phyloP scores from a whole-genome alignment of 345 rosid species.

The Aquilaria malaccensis region DNA sequence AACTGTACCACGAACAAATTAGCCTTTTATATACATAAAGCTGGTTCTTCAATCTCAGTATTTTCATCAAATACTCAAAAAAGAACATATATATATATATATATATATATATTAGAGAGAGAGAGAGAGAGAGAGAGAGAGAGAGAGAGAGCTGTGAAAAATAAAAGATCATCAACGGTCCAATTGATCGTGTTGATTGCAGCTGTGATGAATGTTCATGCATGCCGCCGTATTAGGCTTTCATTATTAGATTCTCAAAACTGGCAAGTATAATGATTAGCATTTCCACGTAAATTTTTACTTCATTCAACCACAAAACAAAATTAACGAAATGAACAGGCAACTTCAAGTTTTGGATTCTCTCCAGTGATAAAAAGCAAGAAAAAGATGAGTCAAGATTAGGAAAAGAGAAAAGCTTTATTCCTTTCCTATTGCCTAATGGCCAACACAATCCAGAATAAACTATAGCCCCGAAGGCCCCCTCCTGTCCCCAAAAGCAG shows the following conservation, averaged over 20 bases:
- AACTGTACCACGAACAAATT: not conserved
- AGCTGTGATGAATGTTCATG: slow-evolving; percentile 16
- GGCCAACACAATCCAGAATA: slow-evolving; percentile 37
- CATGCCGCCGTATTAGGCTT: slow-evolving; percentile 1
- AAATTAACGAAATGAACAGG: slow-evolving; percentile 15
- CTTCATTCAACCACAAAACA: slow-evolving; percentile 7
- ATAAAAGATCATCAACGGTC: not conserved
- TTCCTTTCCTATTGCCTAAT: slow-evolving; percentile 15
- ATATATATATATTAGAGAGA: not conserved
- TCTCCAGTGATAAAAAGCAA: slow-evolving; percentile 19
- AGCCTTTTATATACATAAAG: too few relatives aligned
- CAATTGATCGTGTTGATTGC: slow-evolving; percentile 7
- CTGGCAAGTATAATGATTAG: slow-evolving; percentile 2
- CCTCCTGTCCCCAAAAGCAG: slow-evolving; percentile 29
- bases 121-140: not conserved
- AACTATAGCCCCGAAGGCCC: slow-evolving; percentile 25
- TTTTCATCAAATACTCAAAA: not conserved
- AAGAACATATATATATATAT: not conserved
- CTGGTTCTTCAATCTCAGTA: too few relatives aligned
- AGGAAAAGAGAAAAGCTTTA: slow-evolving; percentile 13
- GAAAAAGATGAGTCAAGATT: slow-evolving; percentile 20
- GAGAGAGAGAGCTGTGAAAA: not conserved
- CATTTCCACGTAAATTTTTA: slow-evolving; percentile 13
- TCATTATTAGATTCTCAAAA: not conserved
- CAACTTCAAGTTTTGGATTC: slow-evolving; percentile 23